Evolutionary conservation across 2,329 filamentous ascomycete genomes (phyloP).

Genomic region (Metarhizium brunneum): DNA sequence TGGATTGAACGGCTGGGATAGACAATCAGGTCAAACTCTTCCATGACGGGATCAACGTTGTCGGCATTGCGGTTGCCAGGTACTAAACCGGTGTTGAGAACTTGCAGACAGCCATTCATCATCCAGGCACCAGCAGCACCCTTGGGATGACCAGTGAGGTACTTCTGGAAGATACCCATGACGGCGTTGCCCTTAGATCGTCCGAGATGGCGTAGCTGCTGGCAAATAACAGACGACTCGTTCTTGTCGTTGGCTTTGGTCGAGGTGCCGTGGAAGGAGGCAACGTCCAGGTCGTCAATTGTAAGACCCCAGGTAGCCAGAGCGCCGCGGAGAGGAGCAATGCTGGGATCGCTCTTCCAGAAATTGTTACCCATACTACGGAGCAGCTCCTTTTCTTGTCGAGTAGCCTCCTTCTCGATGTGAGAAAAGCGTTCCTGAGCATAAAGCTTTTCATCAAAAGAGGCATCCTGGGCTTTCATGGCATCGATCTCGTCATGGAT

Average conservation of each 20-base stretch:
- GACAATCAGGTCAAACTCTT: conserved; percentile 95
- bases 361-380: conserved; percentile 95
- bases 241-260: conserved; percentile 99
- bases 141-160: conserved; percentile 96
- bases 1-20: conserved; percentile 94
- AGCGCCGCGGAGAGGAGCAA: conserved; percentile 90
- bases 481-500: conserved; percentile 86
- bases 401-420: conserved; percentile 74
- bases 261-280: conserved; percentile 97
- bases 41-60: conserved; percentile 93
- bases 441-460: conserved; percentile 79
- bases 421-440: conserved; percentile 75
- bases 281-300: conserved; percentile 88
- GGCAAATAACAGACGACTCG: conserved; percentile 93
- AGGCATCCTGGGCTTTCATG: conserved; percentile 68
- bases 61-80: conserved; percentile 97
- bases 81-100: conserved; percentile 86
- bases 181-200: conserved; percentile 94
- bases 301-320: conserved; percentile 97
- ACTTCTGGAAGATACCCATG: conserved; percentile 98
- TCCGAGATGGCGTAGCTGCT: conserved; percentile 90
- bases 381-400: conserved; percentile 89
- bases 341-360: conserved; percentile 92
- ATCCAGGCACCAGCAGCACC: conserved; percentile 99
- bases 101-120: conserved; percentile 96